Evolutionary conservation across 2,329 filamentous ascomycete genomes (phyloP).

Genomic region (Xenoacremonium recifei): DNA sequence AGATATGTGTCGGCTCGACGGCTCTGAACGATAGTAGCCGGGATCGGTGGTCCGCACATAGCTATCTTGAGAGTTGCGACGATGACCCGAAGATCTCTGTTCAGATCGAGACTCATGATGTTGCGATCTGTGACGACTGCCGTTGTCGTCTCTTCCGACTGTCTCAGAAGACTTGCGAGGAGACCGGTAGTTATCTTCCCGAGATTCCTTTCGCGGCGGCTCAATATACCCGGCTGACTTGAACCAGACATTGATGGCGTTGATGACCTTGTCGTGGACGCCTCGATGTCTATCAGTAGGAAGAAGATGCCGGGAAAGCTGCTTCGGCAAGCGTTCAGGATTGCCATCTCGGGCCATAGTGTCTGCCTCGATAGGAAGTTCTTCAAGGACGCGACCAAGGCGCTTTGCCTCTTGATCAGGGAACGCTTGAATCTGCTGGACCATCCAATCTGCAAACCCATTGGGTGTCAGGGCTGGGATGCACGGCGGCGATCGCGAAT

Average conservation of each 20-base stretch:
- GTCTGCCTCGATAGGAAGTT: conserved; percentile 63
- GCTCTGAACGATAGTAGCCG: conserved; percentile 13
- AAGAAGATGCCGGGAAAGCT: conserved; percentile 71
- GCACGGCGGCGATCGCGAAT: conserved; percentile 46
- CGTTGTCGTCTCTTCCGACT: conserved; percentile 13
- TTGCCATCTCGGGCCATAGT: conserved; percentile 59
- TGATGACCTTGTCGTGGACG: conserved; percentile 58
- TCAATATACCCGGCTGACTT: conserved; percentile 19
- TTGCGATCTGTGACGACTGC: conserved; percentile 12
- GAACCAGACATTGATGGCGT: conserved; percentile 51
- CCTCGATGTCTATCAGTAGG: conserved; percentile 58
- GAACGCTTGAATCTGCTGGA: conserved; percentile 69
- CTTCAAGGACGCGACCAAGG: conserved; percentile 64
- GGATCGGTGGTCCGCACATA: conserved; percentile 9
- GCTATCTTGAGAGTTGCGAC: conserved; percentile 15
- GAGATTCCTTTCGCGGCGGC: conserved; percentile 7
- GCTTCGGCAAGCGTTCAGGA: conserved; percentile 74
- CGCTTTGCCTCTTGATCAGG: conserved; percentile 74
- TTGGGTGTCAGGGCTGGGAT: conserved; percentile 64
- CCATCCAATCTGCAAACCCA: conserved; percentile 73
- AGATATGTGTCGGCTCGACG: conserved; percentile 11
- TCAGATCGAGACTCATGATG: conserved; percentile 17
- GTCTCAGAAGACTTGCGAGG: not conserved
- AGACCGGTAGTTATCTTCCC: conserved; percentile 15
- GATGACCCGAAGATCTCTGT: conserved; percentile 12